These are phyloP conservation scores for Populus nigra DNA, from an alignment of 345 rosid species.

Conservation along the genomic window DNA sequence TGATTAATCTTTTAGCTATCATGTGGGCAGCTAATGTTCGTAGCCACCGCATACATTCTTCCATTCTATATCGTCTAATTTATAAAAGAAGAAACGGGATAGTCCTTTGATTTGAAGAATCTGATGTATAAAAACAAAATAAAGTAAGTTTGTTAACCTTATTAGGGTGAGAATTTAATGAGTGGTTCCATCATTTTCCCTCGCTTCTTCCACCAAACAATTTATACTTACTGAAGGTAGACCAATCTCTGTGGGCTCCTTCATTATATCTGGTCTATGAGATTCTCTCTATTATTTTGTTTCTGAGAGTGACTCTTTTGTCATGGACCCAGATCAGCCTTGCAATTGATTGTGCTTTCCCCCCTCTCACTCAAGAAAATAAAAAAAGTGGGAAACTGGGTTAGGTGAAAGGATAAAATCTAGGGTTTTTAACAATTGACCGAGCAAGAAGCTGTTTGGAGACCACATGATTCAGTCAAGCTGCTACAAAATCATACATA, in stretches of 20 bases:
- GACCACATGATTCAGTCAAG: conserved; percentile 28
- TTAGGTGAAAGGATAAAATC: conserved; percentile 37
- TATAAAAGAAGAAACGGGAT: neutral
- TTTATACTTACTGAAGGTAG: conserved; percentile 18
- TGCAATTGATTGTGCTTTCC: conserved; percentile 22
- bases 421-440: conserved; percentile 24
- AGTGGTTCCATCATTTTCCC: conserved; percentile 35
- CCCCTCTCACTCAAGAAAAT: neutral
- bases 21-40: conserved; percentile 18
- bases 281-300: conserved; percentile 62
- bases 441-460: conserved; percentile 18
- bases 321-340: conserved; percentile 28
- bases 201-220: conserved; percentile 28
- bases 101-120: conserved; percentile 12
- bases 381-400: conserved; percentile 34
- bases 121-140: neutral
- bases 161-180: conserved; percentile 17
- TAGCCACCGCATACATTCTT: conserved; percentile 20
- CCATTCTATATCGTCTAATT: neutral
- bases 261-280: conserved; percentile 33
- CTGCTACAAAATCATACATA: conserved; percentile 10
- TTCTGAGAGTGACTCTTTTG: conserved; percentile 44
- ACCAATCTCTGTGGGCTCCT: conserved; percentile 35
- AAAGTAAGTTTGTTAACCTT: neutral
- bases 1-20: conserved; percentile 5